Evolutionary conservation across 2,329 filamentous ascomycete species (phyloP).

Genomic region (Hortaea werneckii): DNA sequence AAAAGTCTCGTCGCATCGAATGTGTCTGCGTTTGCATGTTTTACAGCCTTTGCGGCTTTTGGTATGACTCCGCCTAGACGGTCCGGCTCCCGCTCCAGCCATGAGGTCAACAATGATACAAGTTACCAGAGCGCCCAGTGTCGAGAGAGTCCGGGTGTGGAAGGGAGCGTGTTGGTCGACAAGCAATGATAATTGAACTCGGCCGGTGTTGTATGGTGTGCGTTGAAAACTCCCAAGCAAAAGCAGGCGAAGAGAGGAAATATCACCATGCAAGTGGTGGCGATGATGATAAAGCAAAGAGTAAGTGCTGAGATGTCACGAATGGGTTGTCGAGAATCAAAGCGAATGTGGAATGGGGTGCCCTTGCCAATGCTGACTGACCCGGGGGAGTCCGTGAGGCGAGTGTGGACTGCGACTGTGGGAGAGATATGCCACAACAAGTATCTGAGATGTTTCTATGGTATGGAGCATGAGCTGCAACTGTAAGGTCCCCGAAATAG

Average conservation of each 20-base stretch:
- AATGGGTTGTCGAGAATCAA: neutral
- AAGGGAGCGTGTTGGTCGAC: neutral
- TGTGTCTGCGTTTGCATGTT: slow-evolving; percentile 94
- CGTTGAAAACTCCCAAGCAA: no score
- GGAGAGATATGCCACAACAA: slow-evolving; percentile 5
- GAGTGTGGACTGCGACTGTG: slow-evolving; percentile 1
- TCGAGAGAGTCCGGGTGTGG: neutral
- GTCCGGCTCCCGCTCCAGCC: slow-evolving; percentile 90
- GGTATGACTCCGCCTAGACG: slow-evolving; percentile 84
- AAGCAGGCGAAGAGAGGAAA: no score
- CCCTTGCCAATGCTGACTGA: neutral
- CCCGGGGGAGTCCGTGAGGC: slow-evolving; percentile 1
- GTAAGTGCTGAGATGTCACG: neutral
- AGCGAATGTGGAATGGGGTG: slow-evolving; percentile 9
- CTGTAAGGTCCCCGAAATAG: slow-evolving; percentile 10
- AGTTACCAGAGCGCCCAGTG: neutral
- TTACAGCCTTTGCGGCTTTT: slow-evolving; percentile 98
- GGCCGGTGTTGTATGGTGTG: no score
- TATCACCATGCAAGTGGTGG: neutral
- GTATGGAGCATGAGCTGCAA: slow-evolving; percentile 12
- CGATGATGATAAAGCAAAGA: neutral
- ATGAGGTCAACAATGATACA: slow-evolving; percentile 38
- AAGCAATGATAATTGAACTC: neutral
- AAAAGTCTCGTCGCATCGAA: slow-evolving; percentile 94
- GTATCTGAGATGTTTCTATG: slow-evolving; percentile 6